Conservation (phyloP, 176 grass and related monocot species). For the Paspalum notatum region DNA sequence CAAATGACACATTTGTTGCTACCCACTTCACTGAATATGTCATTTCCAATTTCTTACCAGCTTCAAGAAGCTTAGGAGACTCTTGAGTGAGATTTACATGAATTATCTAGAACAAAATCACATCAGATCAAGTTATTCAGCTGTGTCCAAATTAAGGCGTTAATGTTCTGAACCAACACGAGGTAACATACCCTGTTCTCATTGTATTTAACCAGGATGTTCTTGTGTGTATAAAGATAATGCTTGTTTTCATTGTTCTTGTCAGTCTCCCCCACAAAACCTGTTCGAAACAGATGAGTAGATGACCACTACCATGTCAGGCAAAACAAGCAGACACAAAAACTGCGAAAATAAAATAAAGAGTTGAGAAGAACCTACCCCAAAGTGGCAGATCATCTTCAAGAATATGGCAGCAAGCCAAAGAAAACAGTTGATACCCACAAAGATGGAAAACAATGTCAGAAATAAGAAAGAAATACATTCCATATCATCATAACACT, state of each 20-base stretch:
- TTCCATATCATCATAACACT: constrained; percentile 17
- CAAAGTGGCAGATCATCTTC: constrained; percentile 98
- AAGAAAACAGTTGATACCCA: constrained; percentile 22
- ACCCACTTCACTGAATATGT: constrained; percentile 93
- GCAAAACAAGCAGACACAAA: background rate
- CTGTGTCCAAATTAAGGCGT: constrained; percentile 15
- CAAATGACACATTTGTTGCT: constrained; percentile 78
- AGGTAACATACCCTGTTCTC: constrained; percentile 64
- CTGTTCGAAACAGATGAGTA: constrained; percentile 61
- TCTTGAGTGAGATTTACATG: constrained; percentile 99
- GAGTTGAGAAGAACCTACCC: constrained; percentile 65
- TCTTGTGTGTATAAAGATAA: constrained; percentile 92
- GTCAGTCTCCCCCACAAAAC: constrained; percentile 85
- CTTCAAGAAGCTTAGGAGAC: constrained; percentile 84
- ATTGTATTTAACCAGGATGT: constrained; percentile 80
- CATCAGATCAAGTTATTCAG: constrained; percentile 33
- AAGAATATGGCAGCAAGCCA: constrained; percentile 33
- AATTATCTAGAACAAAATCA: constrained; percentile 71
- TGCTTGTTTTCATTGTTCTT: constrained; percentile 92
- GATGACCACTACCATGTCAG: constrained; percentile 18
- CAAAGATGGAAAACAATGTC: constrained; percentile 23
- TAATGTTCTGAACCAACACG: background rate
- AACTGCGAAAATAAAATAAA: constrained; percentile 19
- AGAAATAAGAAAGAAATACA: constrained; percentile 33
- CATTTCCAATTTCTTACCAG: constrained; percentile 75